phyloP scores from a whole-genome alignment of 2,329 filamentous ascomycete species.

The Colletotrichum lentis region DNA sequence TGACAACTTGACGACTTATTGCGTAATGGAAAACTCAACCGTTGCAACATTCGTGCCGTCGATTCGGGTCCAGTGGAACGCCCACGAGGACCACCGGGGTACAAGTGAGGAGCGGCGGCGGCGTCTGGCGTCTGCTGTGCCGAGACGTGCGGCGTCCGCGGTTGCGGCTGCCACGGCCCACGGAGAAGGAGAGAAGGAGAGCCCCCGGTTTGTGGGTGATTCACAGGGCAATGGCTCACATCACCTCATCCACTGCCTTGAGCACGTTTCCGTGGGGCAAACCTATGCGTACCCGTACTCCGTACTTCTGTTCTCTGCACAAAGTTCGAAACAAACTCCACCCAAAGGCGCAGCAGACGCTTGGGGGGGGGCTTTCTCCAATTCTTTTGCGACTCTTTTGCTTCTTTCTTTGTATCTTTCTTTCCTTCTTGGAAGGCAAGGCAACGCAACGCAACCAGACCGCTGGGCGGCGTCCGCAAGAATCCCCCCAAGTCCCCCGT shows the following conservation, averaged over 20 bases:
- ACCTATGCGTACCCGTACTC: not conserved
- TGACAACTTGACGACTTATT: not conserved
- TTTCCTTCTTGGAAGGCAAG: too few relatives aligned
- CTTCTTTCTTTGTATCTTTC: too few relatives aligned
- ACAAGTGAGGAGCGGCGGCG: not conserved
- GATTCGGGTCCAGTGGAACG: constrained; percentile 1
- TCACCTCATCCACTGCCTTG: constrained; percentile 37
- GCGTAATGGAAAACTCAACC: too few relatives aligned
- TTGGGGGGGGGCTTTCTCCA: not conserved
- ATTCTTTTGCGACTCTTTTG: too few relatives aligned
- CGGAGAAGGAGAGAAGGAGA: constrained; percentile 5
- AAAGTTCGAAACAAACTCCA: constrained; percentile 35
- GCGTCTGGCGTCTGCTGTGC: constrained; percentile 2
- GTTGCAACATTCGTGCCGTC: not conserved
- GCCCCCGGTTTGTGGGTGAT: constrained; percentile 21
- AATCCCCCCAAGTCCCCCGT: constrained; percentile 3
- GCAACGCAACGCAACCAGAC: not conserved
- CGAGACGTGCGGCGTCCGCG: not conserved
- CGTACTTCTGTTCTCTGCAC: not conserved
- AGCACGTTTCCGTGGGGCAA: constrained; percentile 33
- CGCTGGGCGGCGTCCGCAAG: not conserved
- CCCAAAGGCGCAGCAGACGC: constrained; percentile 1
- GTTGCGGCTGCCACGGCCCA: constrained; percentile 8
- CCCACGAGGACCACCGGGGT: not conserved
- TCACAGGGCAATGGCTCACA: constrained; percentile 3